phyloP scores from a whole-genome alignment of 352 stramenopile genomes.

The Aphanomyces invadans region DNA sequence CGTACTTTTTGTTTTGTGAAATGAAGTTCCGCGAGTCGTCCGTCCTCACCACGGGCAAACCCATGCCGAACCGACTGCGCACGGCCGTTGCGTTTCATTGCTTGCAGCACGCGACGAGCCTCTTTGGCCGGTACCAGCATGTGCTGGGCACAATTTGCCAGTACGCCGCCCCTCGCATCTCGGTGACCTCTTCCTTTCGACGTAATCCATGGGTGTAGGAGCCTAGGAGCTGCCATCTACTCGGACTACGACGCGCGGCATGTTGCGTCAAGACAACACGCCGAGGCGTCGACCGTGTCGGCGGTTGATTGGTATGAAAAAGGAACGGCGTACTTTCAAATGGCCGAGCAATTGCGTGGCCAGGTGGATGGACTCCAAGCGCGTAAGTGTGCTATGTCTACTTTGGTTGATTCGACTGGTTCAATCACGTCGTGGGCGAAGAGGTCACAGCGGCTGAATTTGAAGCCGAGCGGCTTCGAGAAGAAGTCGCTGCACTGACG shows the following conservation, averaged over 20 bases:
- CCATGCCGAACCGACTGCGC: slow-evolving; percentile 54
- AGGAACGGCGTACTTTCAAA: slow-evolving; percentile 59
- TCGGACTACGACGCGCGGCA: slow-evolving; percentile 30
- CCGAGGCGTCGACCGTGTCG: slow-evolving; percentile 41
- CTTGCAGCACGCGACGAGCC: slow-evolving; percentile 44
- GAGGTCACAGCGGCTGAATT: slow-evolving; percentile 1
- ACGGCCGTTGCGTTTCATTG: slow-evolving; percentile 71
- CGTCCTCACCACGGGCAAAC: slow-evolving; percentile 51
- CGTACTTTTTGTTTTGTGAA: slow-evolving; percentile 67
- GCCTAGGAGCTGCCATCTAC: slow-evolving; percentile 55
- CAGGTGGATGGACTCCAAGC: slow-evolving; percentile 43
- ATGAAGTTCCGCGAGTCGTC: slow-evolving; percentile 61
- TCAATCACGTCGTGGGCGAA: no score
- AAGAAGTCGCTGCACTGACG: background rate
- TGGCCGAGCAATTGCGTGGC: slow-evolving; percentile 34
- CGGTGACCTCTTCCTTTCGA: background rate
- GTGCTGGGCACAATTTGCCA: slow-evolving; percentile 50
- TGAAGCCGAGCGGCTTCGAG: slow-evolving; percentile 4
- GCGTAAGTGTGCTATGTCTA: slow-evolving; percentile 27
- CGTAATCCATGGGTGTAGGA: slow-evolving; percentile 26
- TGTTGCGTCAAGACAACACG: slow-evolving; percentile 24
- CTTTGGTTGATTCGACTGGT: background rate
- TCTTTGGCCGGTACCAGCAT: slow-evolving; percentile 55
- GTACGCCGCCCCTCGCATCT: slow-evolving; percentile 25
- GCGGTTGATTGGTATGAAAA: slow-evolving; percentile 51